Base-by-base conservation (phyloP, 2,329 filamentous ascomycete species). In the Paraphaeosphaeria minitans region DNA sequence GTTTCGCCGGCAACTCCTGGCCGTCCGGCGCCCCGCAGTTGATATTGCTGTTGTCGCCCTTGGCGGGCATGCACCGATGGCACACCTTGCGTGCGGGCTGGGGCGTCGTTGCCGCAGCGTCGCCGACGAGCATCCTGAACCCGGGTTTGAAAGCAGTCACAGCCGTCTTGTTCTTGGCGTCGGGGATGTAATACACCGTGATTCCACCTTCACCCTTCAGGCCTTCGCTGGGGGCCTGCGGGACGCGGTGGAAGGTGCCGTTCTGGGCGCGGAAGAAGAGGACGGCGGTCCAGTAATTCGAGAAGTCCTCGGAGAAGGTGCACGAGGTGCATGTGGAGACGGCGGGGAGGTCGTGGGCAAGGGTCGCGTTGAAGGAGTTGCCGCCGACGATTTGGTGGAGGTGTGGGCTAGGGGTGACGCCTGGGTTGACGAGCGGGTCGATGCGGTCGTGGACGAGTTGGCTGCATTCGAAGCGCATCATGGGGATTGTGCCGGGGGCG, bases 111-210 rank as follows among this genome's bases (percentile, higher is more conserved):
- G 29, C 35, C 39, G 39, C 42, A 4, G 62, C 53, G 42, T 65
- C 58, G 12, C 63, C 63, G 3, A 59, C 61, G 10, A 66, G 54
- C 63, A 66, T 66, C 19, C 63, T 60, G 46, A 66, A 66, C 4
- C 63, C 63, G 3, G 82, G 71, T 16, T 89, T 90, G 80, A 92
- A 93, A 13, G 89, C 81, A n/a, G 87, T 81, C 66, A 67, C 63
- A 2, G 35, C 47, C 14, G 57, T 54, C 14, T 51, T 33, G 24
- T 67, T 68, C 10, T 59, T 55, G 3, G 58, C 47, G 8, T 52
- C 53, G 2, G 70, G 60, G 35, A 69, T 71, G 46, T 73, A 73
- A 49, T 73, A 73, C 3, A 73, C 65, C 4, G 67, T 70, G 14
- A 73, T 67, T 13, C 70, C 70, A n/a, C 59, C 70, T 10, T 56